These are phyloP conservation scores for Grosmannia penicillata DNA, from an alignment of 2,329 filamentous ascomycete species.

Conservation along the genomic window DNA sequence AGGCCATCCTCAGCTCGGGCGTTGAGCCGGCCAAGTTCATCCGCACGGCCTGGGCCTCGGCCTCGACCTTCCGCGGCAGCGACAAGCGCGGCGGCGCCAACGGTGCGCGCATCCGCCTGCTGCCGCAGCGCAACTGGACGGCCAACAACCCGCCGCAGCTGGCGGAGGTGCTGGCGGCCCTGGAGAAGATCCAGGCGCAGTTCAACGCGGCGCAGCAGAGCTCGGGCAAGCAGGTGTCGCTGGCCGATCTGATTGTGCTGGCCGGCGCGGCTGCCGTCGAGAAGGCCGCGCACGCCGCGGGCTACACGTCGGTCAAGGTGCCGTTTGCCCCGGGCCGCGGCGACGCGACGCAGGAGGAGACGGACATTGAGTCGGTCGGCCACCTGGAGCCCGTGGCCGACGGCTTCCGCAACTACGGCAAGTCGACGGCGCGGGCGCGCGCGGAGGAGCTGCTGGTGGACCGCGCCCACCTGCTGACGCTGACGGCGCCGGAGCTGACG, in stretches of 20 bases:
- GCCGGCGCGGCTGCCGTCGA: conserved; percentile 58
- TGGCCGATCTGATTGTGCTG: conserved; percentile 68
- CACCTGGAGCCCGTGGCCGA: conserved; percentile 57
- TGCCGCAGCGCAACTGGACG: conserved; percentile 57
- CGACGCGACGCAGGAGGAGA: conserved; percentile 59
- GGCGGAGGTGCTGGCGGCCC: conserved; percentile 40
- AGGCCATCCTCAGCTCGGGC: conserved; percentile 48
- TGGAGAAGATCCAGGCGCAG: conserved; percentile 50
- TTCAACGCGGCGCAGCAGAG: conserved; percentile 37
- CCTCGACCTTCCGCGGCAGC: conserved; percentile 56
- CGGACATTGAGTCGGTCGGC: conserved; percentile 47
- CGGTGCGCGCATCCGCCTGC: conserved; percentile 60
- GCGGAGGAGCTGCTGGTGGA: conserved; percentile 60
- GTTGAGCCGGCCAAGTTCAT: conserved; percentile 47
- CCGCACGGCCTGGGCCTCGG: conserved; percentile 52
- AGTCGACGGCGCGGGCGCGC: conserved; percentile 41
- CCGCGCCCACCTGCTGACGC: conserved; percentile 53
- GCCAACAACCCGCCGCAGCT: conserved; percentile 60
- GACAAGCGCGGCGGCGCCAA: conserved; percentile 79
- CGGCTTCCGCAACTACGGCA: conserved; percentile 68
- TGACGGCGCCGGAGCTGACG: conserved; percentile 56
- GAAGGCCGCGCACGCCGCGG: conserved; percentile 39
- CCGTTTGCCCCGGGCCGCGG: conserved; percentile 60
- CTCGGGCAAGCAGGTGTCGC: conserved; percentile 53
- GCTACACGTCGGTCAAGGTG: conserved; percentile 29